These are phyloP conservation scores for Biscogniauxia mediterranea DNA, from an alignment of 2,329 filamentous ascomycete genomes.

Conservation along the genomic window DNA sequence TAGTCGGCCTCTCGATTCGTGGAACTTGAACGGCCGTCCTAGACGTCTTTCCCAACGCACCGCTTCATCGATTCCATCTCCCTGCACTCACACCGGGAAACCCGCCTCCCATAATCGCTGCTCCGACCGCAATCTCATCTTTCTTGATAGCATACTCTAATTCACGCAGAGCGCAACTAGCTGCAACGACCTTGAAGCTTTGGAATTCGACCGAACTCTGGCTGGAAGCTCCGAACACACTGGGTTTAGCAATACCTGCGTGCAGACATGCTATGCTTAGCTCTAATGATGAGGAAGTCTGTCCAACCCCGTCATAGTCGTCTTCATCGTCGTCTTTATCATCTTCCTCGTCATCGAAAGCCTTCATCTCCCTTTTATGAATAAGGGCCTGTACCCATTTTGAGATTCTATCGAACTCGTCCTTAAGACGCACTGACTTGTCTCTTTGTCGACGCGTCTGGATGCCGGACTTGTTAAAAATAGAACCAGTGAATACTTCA, in stretches of 20 bases:
- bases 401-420: conserved; percentile 49
- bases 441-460: conserved; percentile 53
- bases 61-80: conserved; percentile 2
- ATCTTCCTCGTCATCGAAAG: conserved; percentile 7
- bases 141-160: conserved; percentile 24
- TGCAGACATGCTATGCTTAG: conserved; percentile 32
- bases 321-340: conserved; percentile 8
- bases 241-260: conserved; percentile 11
- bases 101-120: conserved; percentile 14
- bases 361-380: conserved; percentile 23
- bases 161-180: conserved; percentile 30
- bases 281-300: conserved; percentile 22
- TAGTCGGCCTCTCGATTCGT: background rate
- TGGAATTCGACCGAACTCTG: conserved; percentile 20
- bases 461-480: conserved; percentile 49
- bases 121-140: conserved; percentile 15
- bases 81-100: conserved; percentile 16
- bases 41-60: no score
- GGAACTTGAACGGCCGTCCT: background rate
- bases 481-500: conserved; percentile 55
- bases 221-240: background rate
- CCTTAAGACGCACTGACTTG: conserved; percentile 49
- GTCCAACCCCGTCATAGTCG: background rate
- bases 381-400: conserved; percentile 41
- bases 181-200: conserved; percentile 33